Evolutionary conservation across 495 filamentous ascomycete species (phyloP).

Genomic region (Parathielavia appendiculata): DNA sequence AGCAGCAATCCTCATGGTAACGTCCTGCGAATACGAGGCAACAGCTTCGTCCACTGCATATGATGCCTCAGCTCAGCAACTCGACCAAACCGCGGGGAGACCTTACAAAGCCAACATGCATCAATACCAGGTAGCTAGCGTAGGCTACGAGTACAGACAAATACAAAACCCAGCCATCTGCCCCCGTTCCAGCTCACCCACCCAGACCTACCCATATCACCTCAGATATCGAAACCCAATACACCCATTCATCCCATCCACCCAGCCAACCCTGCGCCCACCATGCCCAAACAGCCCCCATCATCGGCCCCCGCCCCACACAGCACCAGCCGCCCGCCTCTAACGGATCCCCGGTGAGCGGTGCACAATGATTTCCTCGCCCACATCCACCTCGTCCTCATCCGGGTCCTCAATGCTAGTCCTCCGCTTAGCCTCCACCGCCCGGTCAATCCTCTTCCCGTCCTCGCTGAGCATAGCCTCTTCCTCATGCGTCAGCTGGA

Average conservation of each 20-base stretch:
- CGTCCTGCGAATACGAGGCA: too few relatives aligned
- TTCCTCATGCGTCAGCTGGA: conserved; percentile 26
- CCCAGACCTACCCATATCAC: background rate
- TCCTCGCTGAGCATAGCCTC: conserved; percentile 34
- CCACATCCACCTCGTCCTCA: conserved; percentile 41
- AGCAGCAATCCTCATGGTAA: too few relatives aligned
- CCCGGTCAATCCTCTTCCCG: conserved; percentile 43
- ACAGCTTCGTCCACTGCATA: too few relatives aligned
- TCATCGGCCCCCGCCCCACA: background rate
- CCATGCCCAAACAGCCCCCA: background rate
- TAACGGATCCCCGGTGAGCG: conserved; percentile 17
- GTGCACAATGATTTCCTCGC: conserved; percentile 22
- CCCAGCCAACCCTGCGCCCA: background rate
- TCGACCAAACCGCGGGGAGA: too few relatives aligned
- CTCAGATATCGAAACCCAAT: background rate
- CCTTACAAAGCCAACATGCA: conserved; percentile 1
- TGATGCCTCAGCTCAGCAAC: too few relatives aligned
- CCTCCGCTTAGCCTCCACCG: conserved; percentile 48
- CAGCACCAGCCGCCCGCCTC: background rate
- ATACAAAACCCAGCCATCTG: background rate
- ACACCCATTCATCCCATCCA: conserved; percentile 3
- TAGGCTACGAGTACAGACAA: conserved; percentile 23
- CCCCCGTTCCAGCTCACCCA: background rate
- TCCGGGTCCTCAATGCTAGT: conserved; percentile 56
- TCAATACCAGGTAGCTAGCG: conserved; percentile 5